Evolutionary conservation across 208 protist species (phyloP), one percentile per base, ranked within the genome.

Genomic region (Angomonas deanei): DNA sequence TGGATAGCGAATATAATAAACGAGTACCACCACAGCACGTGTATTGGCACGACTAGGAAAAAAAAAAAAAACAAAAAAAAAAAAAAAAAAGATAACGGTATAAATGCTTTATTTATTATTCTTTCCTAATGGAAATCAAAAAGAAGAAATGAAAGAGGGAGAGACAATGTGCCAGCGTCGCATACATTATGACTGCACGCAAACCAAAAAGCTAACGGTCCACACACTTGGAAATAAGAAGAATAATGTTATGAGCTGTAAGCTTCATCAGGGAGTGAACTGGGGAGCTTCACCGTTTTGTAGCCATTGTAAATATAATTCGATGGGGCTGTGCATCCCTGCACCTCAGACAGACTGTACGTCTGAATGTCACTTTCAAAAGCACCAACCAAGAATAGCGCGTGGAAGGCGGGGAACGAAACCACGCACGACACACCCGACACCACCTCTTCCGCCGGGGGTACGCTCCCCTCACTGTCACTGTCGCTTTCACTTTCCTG

Each of bases 221-320:
- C n/a, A n/a, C n/a, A n/a, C n/a, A n/a, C n/a, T n/a, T n/a, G n/a
- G n/a, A n/a, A n/a, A n/a, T n/a, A n/a, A n/a, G n/a, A n/a, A n/a
- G n/a, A n/a, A n/a, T n/a, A n/a, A n/a, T n/a, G n/a, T n/a, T n/a
- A n/a, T n/a, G n/a, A n/a, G n/a, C n/a, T n/a, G n/a, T n/a, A n/a
- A n/a, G n/a, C n/a, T n/a, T n/a, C n/a, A n/a, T n/a, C n/a, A n/a
- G n/a, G n/a, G n/a, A n/a, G n/a, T n/a, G n/a, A n/a, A n/a, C n/a
- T n/a, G n/a, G 72, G 67, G 28, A 90, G 61, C 3, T 61, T 72
- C 60, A 93, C 75, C 4, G 87, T 93, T 64, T 89, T 91, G 58
- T 75, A 64, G 11, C 87, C 87, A 32, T 91, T 84, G 66, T 88
- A 93, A 5, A 93, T 57, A 50, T 79, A 93, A 61, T 83, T 75